These are phyloP conservation scores for Biancaea sappan DNA, from an alignment of 306 rosid species.

Conservation along the genomic window DNA sequence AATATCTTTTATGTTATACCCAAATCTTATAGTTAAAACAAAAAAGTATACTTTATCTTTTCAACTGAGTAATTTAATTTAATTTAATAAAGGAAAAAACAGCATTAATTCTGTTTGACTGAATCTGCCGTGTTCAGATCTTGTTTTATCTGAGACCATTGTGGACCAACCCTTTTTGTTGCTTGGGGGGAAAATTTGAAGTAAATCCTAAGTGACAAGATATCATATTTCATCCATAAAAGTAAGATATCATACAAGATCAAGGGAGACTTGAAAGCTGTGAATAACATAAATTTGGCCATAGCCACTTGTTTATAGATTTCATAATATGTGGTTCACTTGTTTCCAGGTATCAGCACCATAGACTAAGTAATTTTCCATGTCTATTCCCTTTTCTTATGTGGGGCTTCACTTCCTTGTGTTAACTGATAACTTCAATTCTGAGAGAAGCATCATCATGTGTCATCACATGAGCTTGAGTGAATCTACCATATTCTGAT, in stretches of 20 bases:
- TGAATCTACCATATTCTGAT: background rate
- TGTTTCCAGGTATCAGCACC: background rate
- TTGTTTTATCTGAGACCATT: no score
- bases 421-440: background rate
- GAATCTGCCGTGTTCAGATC: no score
- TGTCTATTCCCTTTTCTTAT: no score
- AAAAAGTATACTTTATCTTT: background rate
- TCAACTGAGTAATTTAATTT: background rate
- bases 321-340: background rate
- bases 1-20: background rate
- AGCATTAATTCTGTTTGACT: background rate
- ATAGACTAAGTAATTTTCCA: background rate
- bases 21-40: background rate
- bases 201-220: background rate
- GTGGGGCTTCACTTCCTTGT: no score
- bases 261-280: no score
- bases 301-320: background rate
- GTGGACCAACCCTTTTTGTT: no score
- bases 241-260: no score
- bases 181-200: no score
- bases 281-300: background rate
- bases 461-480: background rate
- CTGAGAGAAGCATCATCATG: background rate
- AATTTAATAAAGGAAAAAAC: background rate
- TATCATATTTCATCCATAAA: background rate